phyloP scores from a whole-genome alignment of 495 filamentous ascomycete genomes.

The Lindgomyces ingoldianus region DNA sequence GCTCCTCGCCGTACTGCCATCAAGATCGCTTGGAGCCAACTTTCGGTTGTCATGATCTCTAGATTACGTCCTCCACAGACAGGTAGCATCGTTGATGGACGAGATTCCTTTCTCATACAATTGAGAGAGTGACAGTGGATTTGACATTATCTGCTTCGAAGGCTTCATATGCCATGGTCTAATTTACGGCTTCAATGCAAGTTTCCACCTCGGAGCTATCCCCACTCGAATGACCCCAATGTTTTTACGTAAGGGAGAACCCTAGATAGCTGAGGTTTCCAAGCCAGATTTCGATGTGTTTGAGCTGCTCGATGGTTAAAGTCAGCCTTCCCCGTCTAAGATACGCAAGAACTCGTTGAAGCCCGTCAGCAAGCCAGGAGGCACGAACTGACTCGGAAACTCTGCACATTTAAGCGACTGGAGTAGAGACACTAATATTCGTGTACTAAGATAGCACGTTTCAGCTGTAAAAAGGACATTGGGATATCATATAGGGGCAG shows the following conservation, averaged over 20 bases:
- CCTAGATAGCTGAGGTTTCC: neutral
- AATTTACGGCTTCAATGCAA: slow-evolving; percentile 39
- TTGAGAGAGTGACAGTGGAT: slow-evolving; percentile 27
- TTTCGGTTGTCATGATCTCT: no score
- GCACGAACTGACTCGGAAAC: no score
- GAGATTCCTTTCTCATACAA: neutral
- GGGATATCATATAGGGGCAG: no score
- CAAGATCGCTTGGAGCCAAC: no score
- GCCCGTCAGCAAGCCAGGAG: neutral
- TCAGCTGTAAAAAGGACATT: no score
- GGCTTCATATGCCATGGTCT: slow-evolving; percentile 28
- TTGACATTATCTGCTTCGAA: slow-evolving; percentile 40
- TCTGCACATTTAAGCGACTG: no score
- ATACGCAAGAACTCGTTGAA: neutral
- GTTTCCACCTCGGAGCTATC: neutral
- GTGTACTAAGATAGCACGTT: no score
- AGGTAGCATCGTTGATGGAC: neutral
- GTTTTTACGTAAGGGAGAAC: neutral
- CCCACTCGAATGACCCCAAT: neutral
- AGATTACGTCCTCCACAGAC: neutral
- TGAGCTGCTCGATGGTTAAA: neutral
- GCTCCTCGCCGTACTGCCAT: no score
- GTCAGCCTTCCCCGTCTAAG: neutral
- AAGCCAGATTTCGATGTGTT: neutral
- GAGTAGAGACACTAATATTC: no score